Conservation (phyloP, 225 moss, liverwort and hornwort genomes). For the Sphagnum tenellum region DNA sequence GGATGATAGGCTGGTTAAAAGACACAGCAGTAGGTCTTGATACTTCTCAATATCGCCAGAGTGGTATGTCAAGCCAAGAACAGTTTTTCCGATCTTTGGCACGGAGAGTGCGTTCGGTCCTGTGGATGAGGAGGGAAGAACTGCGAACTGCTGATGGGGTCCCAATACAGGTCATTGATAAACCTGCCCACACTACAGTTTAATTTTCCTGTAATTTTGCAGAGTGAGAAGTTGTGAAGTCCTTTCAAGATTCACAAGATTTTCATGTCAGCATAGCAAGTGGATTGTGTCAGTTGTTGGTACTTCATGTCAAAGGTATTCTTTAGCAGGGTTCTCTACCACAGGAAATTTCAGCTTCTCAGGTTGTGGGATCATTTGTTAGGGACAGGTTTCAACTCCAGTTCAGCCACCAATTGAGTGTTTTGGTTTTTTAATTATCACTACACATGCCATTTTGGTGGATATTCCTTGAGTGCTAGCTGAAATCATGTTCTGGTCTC, state of each 20-base stretch:
- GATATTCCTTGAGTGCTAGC: not conserved
- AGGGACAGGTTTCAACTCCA: too few species aligned
- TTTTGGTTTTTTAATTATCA: too few species aligned
- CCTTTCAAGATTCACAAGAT: not conserved
- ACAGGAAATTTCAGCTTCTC: too few species aligned
- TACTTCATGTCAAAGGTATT: not conserved
- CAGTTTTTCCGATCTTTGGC: constrained; percentile 51
- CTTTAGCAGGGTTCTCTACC: too few species aligned
- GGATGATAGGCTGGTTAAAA: constrained; percentile 74
- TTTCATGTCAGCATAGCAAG: not conserved
- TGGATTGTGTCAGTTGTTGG: not conserved
- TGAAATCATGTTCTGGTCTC: not conserved
- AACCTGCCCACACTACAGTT: constrained; percentile 15
- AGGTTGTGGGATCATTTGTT: too few species aligned
- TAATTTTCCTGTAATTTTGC: not conserved
- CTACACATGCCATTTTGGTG: not conserved
- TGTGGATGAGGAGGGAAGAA: constrained; percentile 60
- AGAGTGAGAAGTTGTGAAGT: not conserved
- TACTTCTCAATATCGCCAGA: constrained; percentile 31
- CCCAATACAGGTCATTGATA: constrained; percentile 23
- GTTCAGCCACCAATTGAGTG: too few species aligned
- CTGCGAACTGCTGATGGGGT: constrained; percentile 33
- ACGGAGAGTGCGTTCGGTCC: constrained; percentile 41
- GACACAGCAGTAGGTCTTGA: constrained; percentile 53
- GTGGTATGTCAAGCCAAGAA: constrained; percentile 37